Base-by-base conservation (phyloP, 305 asterid species). In the Fraxinus baroniana region DNA sequence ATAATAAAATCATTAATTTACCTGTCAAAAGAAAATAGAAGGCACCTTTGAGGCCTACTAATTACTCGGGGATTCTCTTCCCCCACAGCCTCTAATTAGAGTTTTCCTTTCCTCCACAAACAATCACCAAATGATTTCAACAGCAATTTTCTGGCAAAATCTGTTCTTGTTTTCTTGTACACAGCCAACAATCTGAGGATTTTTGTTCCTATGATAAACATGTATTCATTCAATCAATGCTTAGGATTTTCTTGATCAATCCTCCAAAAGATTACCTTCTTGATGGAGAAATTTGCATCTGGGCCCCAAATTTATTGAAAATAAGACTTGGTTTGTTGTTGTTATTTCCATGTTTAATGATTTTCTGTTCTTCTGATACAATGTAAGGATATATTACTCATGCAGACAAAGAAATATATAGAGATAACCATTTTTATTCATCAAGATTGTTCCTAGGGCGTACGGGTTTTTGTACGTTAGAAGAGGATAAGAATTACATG, bases 51-150 rank as follows among this genome's bases (percentile, higher is more conserved):
- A 79, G 75, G 72, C 79, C 60, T 32, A 71, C 87, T 83, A 82
- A 86, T 74, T 68, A 85, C 90, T 83, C 82, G 91, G 91, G 83
- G 88, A 74, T 70, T 87, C 88, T 87, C 87, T 46, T 88, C 77
- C 33, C 78, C 18, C 87, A 22, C 83, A 80, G 49, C 88, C 84
- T 78, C 80, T 76, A 52, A 80, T 85, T 64, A 76, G 78, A 86
- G 78, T 46, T 41, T 26, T 10, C 7, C 66, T 88, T 91, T 84
- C 89, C 89, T 91, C 93, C 92, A 81, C 83, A 86, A 71, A 78
- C 79, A 82, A n/a, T 79, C 80, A 76, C 82, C 83, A 71, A 74
- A 75, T n/a, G 72, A 78, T 62, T 62, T 49, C 17, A 49, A 57
- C 60, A 70, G 41, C 9, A 55, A 35, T 78, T 64, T 20, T 64